These are phyloP conservation scores for Atalantia buxifolia DNA, from an alignment of 345 rosid genomes.

Conservation along the genomic window DNA sequence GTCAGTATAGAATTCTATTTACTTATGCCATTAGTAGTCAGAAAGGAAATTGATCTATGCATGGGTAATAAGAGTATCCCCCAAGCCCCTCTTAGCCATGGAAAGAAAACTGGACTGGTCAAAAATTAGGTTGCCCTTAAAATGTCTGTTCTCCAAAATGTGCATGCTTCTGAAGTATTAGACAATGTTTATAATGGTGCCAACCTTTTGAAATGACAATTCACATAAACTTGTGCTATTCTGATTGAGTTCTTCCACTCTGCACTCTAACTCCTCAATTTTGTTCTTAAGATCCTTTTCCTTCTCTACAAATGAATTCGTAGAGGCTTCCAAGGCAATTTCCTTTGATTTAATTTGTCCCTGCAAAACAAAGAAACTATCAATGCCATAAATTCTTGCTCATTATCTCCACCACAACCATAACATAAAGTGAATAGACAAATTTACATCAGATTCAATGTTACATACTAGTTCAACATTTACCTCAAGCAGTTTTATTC, in stretches of 20 bases:
- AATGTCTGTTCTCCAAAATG: background rate
- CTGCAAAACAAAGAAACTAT: conserved; percentile 33
- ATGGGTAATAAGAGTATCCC: background rate
- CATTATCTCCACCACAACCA: background rate
- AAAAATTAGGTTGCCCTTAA: background rate
- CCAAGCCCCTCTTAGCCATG: background rate
- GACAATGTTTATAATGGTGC: background rate
- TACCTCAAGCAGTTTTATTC: conserved; percentile 68
- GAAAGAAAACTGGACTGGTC: background rate
- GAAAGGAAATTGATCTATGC: background rate
- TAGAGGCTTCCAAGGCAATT: conserved; percentile 52
- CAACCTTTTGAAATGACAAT: conserved; percentile 37
- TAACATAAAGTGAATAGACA: background rate
- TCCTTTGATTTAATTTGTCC: conserved; percentile 63
- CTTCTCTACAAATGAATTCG: conserved; percentile 50
- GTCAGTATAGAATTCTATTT: background rate
- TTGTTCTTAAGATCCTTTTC: conserved; percentile 48
- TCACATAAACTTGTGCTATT: conserved; percentile 16
- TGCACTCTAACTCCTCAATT: conserved; percentile 56
- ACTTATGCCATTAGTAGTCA: background rate
- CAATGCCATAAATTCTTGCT: background rate
- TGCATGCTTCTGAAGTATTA: background rate
- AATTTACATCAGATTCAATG: background rate
- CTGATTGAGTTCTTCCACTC: conserved; percentile 46
- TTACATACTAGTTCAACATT: background rate